Percentiles rank a stretch among this genome's conserved stretches.
Evolutionary conservation across 73 alveolate genomes (phyloP).

Genomic region (Paramecium primaurelia): DNA sequence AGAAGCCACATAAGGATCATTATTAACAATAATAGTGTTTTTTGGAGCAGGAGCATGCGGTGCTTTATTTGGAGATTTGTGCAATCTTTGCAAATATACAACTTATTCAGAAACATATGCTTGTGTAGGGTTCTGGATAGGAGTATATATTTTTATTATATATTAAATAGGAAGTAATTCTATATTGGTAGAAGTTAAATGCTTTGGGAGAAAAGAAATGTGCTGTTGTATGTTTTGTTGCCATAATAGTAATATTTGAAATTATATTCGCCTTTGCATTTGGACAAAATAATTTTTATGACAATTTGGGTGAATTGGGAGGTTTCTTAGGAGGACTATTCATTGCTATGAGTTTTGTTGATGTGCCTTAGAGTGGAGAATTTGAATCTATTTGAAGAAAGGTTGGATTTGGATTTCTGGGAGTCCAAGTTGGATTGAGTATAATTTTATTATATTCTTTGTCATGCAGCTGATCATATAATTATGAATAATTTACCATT

Average conservation of each 20-base stretch:
- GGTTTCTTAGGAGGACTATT: neutral
- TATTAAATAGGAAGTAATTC: neutral
- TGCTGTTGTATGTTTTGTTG: neutral
- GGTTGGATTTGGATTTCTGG: neutral
- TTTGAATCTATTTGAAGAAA: neutral
- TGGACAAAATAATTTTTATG: neutral
- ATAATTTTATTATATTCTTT: neutral
- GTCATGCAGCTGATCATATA: neutral
- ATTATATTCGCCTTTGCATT: neutral
- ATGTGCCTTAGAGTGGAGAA: neutral
- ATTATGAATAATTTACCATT: neutral
- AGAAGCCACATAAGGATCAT: neutral
- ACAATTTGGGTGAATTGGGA: neutral
- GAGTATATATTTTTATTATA: neutral
- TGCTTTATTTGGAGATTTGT: constrained; percentile 17
- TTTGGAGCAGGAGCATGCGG: constrained; percentile 25
- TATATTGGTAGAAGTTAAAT: neutral
- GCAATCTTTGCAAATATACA: neutral
- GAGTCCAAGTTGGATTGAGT: neutral
- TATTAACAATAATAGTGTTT: neutral
- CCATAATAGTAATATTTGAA: neutral
- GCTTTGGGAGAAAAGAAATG: neutral
- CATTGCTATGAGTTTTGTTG: neutral
- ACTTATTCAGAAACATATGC: neutral
- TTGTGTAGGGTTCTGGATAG: neutral